These are phyloP conservation scores for Bipolaris cookei DNA, from an alignment of 2,329 filamentous ascomycete genomes.

Conservation along the genomic window DNA sequence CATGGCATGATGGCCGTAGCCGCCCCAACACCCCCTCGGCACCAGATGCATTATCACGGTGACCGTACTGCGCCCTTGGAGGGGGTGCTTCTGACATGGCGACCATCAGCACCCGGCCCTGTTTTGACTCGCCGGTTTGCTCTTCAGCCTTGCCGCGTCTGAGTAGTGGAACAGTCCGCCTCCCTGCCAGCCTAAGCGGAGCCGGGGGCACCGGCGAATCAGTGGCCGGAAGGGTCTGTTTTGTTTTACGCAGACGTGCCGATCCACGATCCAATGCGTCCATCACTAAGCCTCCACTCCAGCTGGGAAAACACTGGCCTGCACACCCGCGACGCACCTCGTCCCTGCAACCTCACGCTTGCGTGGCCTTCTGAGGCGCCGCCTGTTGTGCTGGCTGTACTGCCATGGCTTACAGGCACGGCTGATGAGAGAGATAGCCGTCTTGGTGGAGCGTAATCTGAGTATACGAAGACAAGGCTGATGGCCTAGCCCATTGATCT, in stretches of 20 bases:
- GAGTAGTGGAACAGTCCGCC: slow-evolving; percentile 39
- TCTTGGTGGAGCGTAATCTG: slow-evolving; percentile 21
- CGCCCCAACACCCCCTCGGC: slow-evolving; percentile 11
- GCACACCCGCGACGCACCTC: slow-evolving; percentile 19
- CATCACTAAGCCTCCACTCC: slow-evolving; percentile 24
- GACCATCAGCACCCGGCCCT: slow-evolving; percentile 21
- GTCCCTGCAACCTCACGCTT: slow-evolving; percentile 15
- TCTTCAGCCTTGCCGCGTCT: slow-evolving; percentile 39
- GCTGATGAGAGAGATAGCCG: not conserved
- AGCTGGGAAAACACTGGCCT: slow-evolving; percentile 22
- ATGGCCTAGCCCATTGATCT: slow-evolving; percentile 27
- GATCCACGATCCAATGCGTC: slow-evolving; percentile 36
- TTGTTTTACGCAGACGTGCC: slow-evolving; percentile 39
- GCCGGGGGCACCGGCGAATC: slow-evolving; percentile 35
- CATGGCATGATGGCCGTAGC: not conserved
- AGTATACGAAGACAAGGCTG: slow-evolving; percentile 27
- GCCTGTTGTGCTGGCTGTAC: slow-evolving; percentile 23
- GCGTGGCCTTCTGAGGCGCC: slow-evolving; percentile 12
- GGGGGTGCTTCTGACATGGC: slow-evolving; percentile 17
- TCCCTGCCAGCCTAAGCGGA: slow-evolving; percentile 31
- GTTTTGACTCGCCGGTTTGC: slow-evolving; percentile 14
- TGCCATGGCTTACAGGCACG: slow-evolving; percentile 5
- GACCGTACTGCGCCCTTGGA: slow-evolving; percentile 1
- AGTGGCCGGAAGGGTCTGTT: slow-evolving; percentile 32
- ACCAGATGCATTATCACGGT: not conserved